A percentile compares a stretch with the other conserved stretches of the same genome.
phyloP scores from a whole-genome alignment of 2,329 filamentous ascomycete genomes.

The Grosmannia clavigera region DNA sequence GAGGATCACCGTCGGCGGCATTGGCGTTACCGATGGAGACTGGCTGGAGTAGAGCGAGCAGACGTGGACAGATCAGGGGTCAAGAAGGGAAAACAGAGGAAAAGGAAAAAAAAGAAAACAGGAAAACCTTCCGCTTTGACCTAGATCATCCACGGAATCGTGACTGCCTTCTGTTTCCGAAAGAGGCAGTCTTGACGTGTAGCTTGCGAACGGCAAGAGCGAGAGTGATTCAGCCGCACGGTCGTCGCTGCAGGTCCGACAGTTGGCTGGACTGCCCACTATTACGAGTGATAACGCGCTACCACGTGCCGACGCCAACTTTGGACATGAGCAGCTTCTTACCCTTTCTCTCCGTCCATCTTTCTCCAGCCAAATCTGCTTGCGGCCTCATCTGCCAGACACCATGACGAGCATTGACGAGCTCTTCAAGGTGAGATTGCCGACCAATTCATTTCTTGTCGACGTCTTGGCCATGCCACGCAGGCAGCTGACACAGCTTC shows the following conservation, averaged over 20 bases:
- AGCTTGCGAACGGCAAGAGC: background rate
- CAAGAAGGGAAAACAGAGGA: background rate
- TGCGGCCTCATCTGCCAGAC: background rate
- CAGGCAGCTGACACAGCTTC: background rate
- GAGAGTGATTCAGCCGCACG: background rate
- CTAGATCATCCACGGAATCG: background rate
- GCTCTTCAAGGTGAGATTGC: constrained; percentile 37
- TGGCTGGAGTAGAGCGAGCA: background rate
- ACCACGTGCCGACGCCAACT: background rate
- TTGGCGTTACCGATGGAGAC: constrained; percentile 19
- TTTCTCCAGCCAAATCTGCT: no score
- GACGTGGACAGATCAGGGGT: no score
- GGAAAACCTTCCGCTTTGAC: no score
- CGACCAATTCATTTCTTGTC: background rate
- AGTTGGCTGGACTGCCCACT: background rate
- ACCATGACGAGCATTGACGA: constrained; percentile 47
- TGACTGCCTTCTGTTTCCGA: background rate
- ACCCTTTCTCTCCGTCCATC: background rate
- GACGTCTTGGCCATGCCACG: no score
- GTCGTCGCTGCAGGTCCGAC: background rate
- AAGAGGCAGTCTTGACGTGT: background rate
- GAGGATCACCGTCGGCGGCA: constrained; percentile 57
- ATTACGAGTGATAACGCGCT: background rate
- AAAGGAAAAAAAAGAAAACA: background rate
- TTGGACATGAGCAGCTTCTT: background rate